Evolutionary conservation across 2,329 filamentous ascomycete genomes (phyloP), one percentile per base, ranked within the genome.

Genomic region (Xylaria polymorpha): DNA sequence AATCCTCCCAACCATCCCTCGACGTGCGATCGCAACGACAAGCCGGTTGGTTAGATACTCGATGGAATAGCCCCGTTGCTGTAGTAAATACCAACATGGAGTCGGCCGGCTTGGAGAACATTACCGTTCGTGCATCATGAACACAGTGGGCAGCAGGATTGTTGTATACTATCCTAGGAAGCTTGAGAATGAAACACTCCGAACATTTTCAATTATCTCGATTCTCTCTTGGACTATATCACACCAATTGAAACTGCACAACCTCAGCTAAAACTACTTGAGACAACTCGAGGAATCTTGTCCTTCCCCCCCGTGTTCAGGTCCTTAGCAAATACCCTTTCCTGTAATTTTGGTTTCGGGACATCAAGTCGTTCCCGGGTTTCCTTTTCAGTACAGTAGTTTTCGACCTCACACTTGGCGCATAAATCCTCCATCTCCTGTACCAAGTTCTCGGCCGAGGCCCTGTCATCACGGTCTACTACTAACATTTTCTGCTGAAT

Each of bases 401-500:
- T 4, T 9, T 1, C 14, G 1, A 41, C 18, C 1, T 39, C 18
- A 32, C 48, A 55, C 1, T 20, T 43, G 1, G 14, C 0, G 18
- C 63, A 0, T n/a, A 67, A n/a, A 3, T n/a, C 7, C 9, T 48
- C 32, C 43, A 67, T 58, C 18, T 67, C 43, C 14, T 55, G 2
- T 12, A 12, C 37, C 12, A 57, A 43, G 20, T 32, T 15, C 18
- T 3, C 5, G 8, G 46, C 62, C 12, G 22, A 48, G 8, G 53
- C 53, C 22, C 65, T 68, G n/a, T 44, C 61, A 44, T 51, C 10
- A 7, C 51, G 56, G 0, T 65, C 55, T 15, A 62, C 39, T 1
- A 65, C 57, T 14, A 71, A 44, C 66, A 71, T 68, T 2, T 44
- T 2, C 8, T 44, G 1, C 18, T 63, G 43, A 10, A 71, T 61